phyloP scores from a whole-genome alignment of 495 filamentous ascomycete species.

The Xeromyces bisporus region DNA sequence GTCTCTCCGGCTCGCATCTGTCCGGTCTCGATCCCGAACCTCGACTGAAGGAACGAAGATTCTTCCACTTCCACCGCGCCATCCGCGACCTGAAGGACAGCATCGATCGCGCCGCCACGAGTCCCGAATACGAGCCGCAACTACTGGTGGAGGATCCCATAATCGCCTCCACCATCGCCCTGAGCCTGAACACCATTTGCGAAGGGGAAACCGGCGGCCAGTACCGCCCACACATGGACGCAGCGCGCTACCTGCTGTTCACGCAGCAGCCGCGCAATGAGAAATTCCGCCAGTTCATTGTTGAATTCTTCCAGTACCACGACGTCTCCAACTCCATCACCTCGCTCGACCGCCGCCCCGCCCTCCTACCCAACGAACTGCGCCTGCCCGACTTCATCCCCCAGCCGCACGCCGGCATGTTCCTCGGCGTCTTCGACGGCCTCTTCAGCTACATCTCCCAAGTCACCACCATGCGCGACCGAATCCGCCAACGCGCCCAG shows the following conservation, averaged over 20 bases:
- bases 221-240: conserved; percentile 67
- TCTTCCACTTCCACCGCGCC: conserved; percentile 31
- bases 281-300: conserved; percentile 61
- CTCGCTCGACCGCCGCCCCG: conserved; percentile 38
- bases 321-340: conserved; percentile 71
- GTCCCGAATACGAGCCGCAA: conserved; percentile 14
- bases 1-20: conserved; percentile 69
- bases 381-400: conserved; percentile 53
- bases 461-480: conserved; percentile 63
- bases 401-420: conserved; percentile 51
- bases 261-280: conserved; percentile 41
- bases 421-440: conserved; percentile 78
- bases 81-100: conserved; percentile 30
- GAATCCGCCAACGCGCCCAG: conserved; percentile 49
- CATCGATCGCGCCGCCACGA: conserved; percentile 19
- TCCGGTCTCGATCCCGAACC: conserved; percentile 31
- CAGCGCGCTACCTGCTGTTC: conserved; percentile 53
- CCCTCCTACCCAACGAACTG: conserved; percentile 42
- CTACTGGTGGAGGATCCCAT: conserved; percentile 35
- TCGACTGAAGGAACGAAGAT: conserved; percentile 27
- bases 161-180: conserved; percentile 69
- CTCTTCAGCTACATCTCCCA: conserved; percentile 66
- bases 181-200: conserved; percentile 64
- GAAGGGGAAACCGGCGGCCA: conserved; percentile 62
- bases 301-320: conserved; percentile 89